Evolutionary conservation across 73 alveolate genomes (phyloP).

Genomic region (Paramecium sonneborni): DNA sequence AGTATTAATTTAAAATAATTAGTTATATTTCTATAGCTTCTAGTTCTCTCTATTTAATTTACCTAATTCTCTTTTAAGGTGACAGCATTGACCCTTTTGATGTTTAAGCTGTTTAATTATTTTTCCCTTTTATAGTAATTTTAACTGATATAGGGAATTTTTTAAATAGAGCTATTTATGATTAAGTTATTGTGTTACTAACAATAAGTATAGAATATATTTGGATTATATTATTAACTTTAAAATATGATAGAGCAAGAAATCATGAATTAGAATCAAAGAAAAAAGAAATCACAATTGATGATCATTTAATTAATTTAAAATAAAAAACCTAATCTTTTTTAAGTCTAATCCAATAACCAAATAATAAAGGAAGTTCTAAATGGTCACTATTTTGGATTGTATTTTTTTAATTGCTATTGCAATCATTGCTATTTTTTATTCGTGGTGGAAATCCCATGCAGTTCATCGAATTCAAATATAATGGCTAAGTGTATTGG

Average conservation of each 20-base stretch:
- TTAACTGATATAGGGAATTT: background rate
- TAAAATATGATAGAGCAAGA: background rate
- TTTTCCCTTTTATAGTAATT: background rate
- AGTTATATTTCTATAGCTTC: background rate
- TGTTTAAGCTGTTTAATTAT: background rate
- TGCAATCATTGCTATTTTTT: background rate
- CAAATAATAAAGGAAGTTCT: background rate
- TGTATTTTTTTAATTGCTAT: background rate
- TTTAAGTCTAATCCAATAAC: background rate
- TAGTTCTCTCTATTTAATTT: background rate
- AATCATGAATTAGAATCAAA: background rate
- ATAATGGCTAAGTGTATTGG: background rate
- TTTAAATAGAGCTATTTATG: background rate
- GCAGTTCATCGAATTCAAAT: background rate
- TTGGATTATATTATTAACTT: background rate
- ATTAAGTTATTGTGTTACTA: background rate
- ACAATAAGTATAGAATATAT: background rate
- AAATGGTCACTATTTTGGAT: background rate
- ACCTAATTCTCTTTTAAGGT: background rate
- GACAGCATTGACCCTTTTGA: background rate
- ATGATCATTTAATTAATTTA: background rate
- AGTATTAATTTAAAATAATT: background rate
- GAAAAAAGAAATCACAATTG: background rate
- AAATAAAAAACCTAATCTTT: background rate
- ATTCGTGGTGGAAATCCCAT: background rate